Evolutionary conservation across 768 basidiomycete species (phyloP), one percentile per base, ranked within the genome.

Genomic region (Boletus edulis): DNA sequence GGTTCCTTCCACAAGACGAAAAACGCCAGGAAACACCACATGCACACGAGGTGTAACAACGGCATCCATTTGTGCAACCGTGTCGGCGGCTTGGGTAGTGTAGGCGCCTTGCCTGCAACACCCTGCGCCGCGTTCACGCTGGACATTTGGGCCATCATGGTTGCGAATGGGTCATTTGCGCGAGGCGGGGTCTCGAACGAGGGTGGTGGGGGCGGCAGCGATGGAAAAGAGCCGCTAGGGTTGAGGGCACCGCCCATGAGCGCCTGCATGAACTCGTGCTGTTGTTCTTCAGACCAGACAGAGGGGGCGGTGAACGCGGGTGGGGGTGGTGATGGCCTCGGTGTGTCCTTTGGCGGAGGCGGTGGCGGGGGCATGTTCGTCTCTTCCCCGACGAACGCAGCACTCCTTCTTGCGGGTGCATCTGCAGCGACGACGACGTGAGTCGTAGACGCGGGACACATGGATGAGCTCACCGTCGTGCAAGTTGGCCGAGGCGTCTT

Each of bases 1-100:
- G 89, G 89, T 62, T 89, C 89, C 56, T 70, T 75, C 72, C 78
- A 85, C 13, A 90, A 54, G 7, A 88, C 79, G 65, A 90, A 91
- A 67, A 82, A 86, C 5, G 78, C 79, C 43, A 91, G 68, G 52
- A 93, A 67, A 22, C 67, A 66, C 84, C 89, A 88, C 68, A 84
- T 79, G 9, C 80, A 76, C 12, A 84, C 41, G 24, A 89, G 61
- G 66, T 92, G 90, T 22, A 90, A 49, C 55, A 90, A 63, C 0
- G 87, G 88, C 66, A 88, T 69, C 37, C 85, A 62, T 56, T 82
- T 86, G 60, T 86, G 86, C 34, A 84, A 47, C 14, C 69, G 70
- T 29, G 84, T 78, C 27, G 77, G 76, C 4, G 75, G 72, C 31
- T 69, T 62, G 46, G 65, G 48, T 27, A 59, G 49, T 11, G 47